phyloP scores from a whole-genome alignment of 441 rosid species.

The Theobroma grandiflorum region DNA sequence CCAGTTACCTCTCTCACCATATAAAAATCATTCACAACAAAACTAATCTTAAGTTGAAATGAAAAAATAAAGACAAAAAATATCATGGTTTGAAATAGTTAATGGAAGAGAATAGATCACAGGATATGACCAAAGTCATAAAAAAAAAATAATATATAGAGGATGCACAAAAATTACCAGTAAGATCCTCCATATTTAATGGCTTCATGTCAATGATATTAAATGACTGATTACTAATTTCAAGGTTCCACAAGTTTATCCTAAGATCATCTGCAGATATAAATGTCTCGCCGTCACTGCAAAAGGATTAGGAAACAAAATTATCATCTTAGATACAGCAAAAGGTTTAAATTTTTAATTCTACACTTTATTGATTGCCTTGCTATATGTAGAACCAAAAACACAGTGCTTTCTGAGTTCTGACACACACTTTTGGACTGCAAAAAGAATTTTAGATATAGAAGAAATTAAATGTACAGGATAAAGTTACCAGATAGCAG shows the following conservation, averaged over 20 bases:
- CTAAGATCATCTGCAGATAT: conserved; percentile 82
- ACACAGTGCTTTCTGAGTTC: neutral
- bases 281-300: conserved; percentile 84
- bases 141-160: neutral
- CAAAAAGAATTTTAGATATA: conserved; percentile 7
- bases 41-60: too few relatives aligned
- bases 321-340: conserved; percentile 32
- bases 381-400: neutral
- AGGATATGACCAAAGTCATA: neutral
- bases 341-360: conserved; percentile 7
- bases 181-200: conserved; percentile 75
- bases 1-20: neutral
- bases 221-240: conserved; percentile 69
- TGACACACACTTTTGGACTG: neutral
- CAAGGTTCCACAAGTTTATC: conserved; percentile 81
- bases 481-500: conserved; percentile 18
- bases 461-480: conserved; percentile 1
- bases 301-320: conserved; percentile 36
- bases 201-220: conserved; percentile 83
- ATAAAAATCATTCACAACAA: neutral
- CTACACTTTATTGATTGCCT: neutral
- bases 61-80: neutral
- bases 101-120: neutral
- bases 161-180: conserved; percentile 49
- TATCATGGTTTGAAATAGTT: neutral